Evolutionary conservation across 1,139 yeast species (phyloP).

Genomic region (Torulaspora pretoriensis): DNA sequence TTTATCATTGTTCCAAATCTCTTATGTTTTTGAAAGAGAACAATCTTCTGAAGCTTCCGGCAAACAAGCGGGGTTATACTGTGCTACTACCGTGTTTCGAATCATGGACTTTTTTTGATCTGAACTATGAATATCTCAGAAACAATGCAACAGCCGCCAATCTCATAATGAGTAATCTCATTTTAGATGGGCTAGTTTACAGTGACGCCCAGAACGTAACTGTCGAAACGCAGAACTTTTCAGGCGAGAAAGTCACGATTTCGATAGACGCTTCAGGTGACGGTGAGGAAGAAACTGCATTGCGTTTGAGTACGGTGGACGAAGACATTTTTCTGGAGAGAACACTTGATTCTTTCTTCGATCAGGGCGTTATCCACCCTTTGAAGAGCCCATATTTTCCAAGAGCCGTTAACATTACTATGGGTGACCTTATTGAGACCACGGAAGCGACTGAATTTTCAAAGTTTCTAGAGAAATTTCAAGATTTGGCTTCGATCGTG

Average conservation of each 20-base stretch:
- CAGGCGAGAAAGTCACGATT: constrained; percentile 34
- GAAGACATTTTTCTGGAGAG: constrained; percentile 34
- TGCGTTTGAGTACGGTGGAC: constrained; percentile 32
- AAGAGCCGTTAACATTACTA: constrained; percentile 47
- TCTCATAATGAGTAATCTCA: constrained; percentile 51
- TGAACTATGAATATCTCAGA: constrained; percentile 58
- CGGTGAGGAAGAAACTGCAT: constrained; percentile 8
- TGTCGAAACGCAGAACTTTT: constrained; percentile 37
- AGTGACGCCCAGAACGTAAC: constrained; percentile 48
- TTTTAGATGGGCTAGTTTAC: constrained; percentile 63
- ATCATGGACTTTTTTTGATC: constrained; percentile 67
- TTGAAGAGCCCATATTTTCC: constrained; percentile 59
- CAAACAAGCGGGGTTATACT: constrained; percentile 61
- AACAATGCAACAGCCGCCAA: constrained; percentile 49
- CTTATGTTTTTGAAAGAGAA: constrained; percentile 48
- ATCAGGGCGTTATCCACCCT: constrained; percentile 83
- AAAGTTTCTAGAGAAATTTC: constrained; percentile 42
- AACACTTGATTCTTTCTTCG: constrained; percentile 67
- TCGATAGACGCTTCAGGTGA: constrained; percentile 5
- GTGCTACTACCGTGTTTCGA: constrained; percentile 72
- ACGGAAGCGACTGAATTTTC: constrained; percentile 46
- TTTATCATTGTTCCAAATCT: constrained; percentile 51
- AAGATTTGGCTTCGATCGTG: constrained; percentile 26
- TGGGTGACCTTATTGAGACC: constrained; percentile 54
- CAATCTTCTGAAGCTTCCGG: constrained; percentile 43